A percentile compares a stretch with the other conserved stretches of the same genome.
Conservation (phyloP, 495 filamentous ascomycete genomes). For the Talaromyces adpressus region DNA sequence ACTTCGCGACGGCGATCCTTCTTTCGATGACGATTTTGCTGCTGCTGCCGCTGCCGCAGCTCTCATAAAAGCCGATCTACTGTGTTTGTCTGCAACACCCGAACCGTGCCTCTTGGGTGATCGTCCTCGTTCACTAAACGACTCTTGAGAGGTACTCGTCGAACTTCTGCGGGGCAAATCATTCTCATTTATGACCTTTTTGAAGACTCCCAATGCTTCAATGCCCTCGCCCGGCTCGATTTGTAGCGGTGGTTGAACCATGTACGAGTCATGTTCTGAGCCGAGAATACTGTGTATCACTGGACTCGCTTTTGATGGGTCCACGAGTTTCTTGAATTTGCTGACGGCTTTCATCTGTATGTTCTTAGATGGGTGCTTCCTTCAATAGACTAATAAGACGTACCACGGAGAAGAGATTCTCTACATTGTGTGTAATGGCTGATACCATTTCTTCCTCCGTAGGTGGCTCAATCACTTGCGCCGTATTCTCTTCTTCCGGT, state of each 20-base stretch:
- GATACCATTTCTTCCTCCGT: slow-evolving; percentile 84
- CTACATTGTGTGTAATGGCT: slow-evolving; percentile 85
- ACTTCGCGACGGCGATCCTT: slow-evolving; percentile 32
- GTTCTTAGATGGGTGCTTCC: slow-evolving; percentile 5
- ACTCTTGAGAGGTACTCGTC: slow-evolving; percentile 12
- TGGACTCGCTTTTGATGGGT: slow-evolving; percentile 34
- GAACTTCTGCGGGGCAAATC: slow-evolving; percentile 15
- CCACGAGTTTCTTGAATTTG: slow-evolving; percentile 66
- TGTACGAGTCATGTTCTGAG: slow-evolving; percentile 39
- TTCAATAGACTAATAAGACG: slow-evolving; percentile 19
- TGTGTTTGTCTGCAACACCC: slow-evolving; percentile 13
- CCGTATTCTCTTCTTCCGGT: slow-evolving; percentile 77
- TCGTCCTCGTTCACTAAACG: slow-evolving; percentile 12
- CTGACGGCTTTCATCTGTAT: slow-evolving; percentile 83
- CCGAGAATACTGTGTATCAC: slow-evolving; percentile 52
- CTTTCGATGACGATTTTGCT: slow-evolving; percentile 22
- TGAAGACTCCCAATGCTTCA: slow-evolving; percentile 26
- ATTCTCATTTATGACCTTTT: slow-evolving; percentile 29
- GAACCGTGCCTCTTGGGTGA: slow-evolving; percentile 17
- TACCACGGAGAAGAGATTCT: slow-evolving; percentile 77
- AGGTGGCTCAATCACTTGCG: slow-evolving; percentile 67
- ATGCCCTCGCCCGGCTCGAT: slow-evolving; percentile 42
- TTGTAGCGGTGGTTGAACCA: slow-evolving; percentile 50
- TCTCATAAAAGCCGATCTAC: background rate
- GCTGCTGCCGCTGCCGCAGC: slow-evolving; percentile 10